Base-by-base conservation (phyloP, 257 asterid genomes). In the Cordia subcordata region DNA sequence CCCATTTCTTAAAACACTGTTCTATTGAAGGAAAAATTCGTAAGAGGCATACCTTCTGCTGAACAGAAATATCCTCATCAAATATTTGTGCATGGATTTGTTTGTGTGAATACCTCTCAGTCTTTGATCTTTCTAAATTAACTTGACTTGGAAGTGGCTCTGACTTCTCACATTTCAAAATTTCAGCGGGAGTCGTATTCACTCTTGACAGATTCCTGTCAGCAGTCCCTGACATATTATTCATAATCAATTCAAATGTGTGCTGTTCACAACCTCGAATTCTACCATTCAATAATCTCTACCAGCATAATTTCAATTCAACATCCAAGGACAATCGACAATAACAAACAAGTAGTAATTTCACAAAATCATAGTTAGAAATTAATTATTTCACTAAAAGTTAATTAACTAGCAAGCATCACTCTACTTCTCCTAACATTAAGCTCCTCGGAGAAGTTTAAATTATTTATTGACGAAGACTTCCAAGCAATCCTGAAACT, bases 1-100 rank as follows among this genome's bases (percentile, higher is more conserved):
- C n/a, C 22, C 19, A 49, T 15, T 13, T 0, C n/a, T 1, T 13
- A 3, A 14, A n/a, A 47, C 18, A 4, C n/a, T 14, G 20, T 47
- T 47, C 8, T 16, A 16, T 2, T 12, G 17, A 11, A 53, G 8
- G n/a, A 27, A 54, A 44, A 51, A 39, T 39, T 42, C 4, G 10
- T 13, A 22, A 55, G 27, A 21, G n/a, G 46, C n/a, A n/a, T 76
- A 92, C 99, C 99, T 86, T 92, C 82, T 88, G 81, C 61, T 84
- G 94, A 51, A 67, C 87, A 52, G 96, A 57, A 65, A 86, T 69
- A 33, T 78, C 78, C 66, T 80, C 81, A 73, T 88, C 94, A 74
- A 81, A 88, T 65, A 86, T 75, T 69, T 86, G 88, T 1, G 82
- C 79, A 47, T 65, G 75, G 63, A 78, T 65, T 63, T 76, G 70